These are phyloP conservation scores for Albatrellus ellisii DNA, from an alignment of 768 basidiomycete species.

Conservation along the genomic window DNA sequence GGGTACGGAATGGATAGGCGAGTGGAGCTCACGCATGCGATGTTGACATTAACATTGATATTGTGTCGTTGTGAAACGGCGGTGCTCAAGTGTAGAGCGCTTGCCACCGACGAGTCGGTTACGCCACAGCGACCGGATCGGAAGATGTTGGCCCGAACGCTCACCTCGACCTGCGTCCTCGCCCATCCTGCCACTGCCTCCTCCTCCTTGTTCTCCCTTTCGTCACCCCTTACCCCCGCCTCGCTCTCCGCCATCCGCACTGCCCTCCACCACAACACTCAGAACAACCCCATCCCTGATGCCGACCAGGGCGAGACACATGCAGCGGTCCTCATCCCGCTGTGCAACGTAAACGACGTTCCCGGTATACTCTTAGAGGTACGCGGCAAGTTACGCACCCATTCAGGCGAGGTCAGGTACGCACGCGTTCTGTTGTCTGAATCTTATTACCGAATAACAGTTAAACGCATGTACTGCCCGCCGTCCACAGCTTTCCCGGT, in stretches of 20 bases:
- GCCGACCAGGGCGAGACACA: slow-evolving; percentile 21
- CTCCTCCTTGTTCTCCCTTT: slow-evolving; percentile 9
- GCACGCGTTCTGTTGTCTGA: too few species aligned
- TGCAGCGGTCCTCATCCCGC: slow-evolving; percentile 64
- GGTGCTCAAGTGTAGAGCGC: background rate
- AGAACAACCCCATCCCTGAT: background rate
- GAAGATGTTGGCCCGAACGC: slow-evolving; percentile 12
- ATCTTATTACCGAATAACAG: background rate
- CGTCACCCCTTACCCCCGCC: slow-evolving; percentile 7
- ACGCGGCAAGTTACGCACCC: slow-evolving; percentile 46
- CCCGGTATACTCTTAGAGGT: slow-evolving; percentile 67
- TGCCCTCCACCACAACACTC: background rate
- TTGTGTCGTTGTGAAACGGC: too few species aligned
- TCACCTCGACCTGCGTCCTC: slow-evolving; percentile 12
- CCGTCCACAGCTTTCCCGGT: slow-evolving; percentile 10
- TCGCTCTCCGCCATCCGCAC: slow-evolving; percentile 7
- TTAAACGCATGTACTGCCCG: background rate
- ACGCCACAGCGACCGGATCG: too few species aligned
- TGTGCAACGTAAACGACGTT: slow-evolving; percentile 57
- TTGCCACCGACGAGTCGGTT: background rate
- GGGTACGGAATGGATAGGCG: background rate
- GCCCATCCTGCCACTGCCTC: slow-evolving; percentile 7
- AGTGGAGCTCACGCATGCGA: background rate
- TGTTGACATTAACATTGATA: background rate
- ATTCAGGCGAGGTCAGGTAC: slow-evolving; percentile 78